Base-by-base conservation (phyloP, 202 grass and related monocot species). In the Alloteropsis angusta region DNA sequence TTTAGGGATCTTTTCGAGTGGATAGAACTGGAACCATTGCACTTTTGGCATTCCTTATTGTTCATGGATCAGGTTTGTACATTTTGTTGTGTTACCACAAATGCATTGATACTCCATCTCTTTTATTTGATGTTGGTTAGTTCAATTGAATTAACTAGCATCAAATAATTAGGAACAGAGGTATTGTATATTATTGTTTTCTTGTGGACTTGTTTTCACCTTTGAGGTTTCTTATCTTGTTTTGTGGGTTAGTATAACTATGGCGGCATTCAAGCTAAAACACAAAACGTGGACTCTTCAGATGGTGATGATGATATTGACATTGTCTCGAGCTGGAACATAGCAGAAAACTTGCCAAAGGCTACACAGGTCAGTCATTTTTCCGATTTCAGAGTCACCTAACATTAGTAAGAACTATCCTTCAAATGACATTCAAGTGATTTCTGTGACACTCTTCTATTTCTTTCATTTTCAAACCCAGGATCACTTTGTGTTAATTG, bases 1-100 rank as follows among this genome's bases (percentile, higher is more conserved):
- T 82, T 83, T 84, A 97, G 95, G 89, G 95, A 97, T 72, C 83
- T 97, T 76, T 98, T 98, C 49, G 91, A 94, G 74, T 98, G 95
- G 95, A 88, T 98, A 87, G 95, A 98, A 71, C 85, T 98, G 65
- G 91, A 98, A 84, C 95, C 95, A 83, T 83, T 90, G 79, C 87
- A 94, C 30, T 98, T 88, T 72, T 98, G 95, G 95, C 85, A 98
- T 62, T 92, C 91, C 55, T 92, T 94, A 26, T 62, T 98, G 32
- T 98, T 94, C 78, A 98, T 92, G 95, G 95, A 98, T 84, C 89
- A 93, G 95, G 95, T 94, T 81, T 86, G 84, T 82, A 60, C 21
- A 17, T 82, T 32, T 75, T 16, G 3, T 75, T 84, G 9, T 82
- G 64, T 60, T 52, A 17, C 64, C 47, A 35, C 34, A 59, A 50